A percentile compares a stretch with the other conserved stretches of the same genome.
Evolutionary conservation across 345 rosid species (phyloP).

Genomic region (Linum trigynum): DNA sequence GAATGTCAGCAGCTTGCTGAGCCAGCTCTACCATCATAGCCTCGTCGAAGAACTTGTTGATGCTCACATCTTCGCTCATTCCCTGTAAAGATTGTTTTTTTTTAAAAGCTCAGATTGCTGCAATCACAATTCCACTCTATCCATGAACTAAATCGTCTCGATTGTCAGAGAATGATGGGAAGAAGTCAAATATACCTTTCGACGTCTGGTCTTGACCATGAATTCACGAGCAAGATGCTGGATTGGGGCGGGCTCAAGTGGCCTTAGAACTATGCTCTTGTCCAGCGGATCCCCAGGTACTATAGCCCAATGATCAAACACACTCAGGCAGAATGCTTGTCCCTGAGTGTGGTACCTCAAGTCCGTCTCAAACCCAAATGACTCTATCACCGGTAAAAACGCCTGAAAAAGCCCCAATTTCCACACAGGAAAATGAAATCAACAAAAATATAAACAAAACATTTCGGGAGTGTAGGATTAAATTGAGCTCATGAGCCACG

Average conservation of each 20-base stretch:
- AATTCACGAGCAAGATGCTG: constrained; percentile 89
- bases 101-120: too few species aligned
- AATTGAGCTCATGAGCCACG: too few species aligned
- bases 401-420: constrained; percentile 38
- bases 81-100: constrained; percentile 33
- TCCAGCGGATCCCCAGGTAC: constrained; percentile 97
- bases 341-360: constrained; percentile 87
- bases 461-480: too few species aligned
- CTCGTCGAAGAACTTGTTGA: constrained; percentile 78
- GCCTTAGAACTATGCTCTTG: constrained; percentile 70
- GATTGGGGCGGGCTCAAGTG: constrained; percentile 84
- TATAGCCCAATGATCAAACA: constrained; percentile 86
- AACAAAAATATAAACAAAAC: not conserved
- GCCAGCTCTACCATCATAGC: constrained; percentile 86
- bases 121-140: too few species aligned
- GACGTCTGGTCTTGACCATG: constrained; percentile 79
- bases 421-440: not conserved
- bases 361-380: constrained; percentile 91
- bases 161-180: not conserved
- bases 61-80: constrained; percentile 90
- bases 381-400: constrained; percentile 77
- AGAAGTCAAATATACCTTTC: constrained; percentile 42
- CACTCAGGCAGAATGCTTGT: constrained; percentile 72
- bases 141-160: not conserved
- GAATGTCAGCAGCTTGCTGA: constrained; percentile 72